Conservation (phyloP, 805 yeast species). For the Pichia kluyveri region DNA sequence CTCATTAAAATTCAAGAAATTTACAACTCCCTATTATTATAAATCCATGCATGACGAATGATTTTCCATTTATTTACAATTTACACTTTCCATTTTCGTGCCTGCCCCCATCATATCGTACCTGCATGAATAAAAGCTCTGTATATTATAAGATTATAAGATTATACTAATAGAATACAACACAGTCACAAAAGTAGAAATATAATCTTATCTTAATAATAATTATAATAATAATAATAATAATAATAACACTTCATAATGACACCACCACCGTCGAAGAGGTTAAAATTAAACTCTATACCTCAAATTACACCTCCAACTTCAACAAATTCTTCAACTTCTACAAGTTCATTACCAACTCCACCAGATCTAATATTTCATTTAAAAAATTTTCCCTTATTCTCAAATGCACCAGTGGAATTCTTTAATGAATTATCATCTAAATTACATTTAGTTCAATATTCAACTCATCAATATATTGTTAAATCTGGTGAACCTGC, state of each 20-base stretch:
- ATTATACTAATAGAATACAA: no score
- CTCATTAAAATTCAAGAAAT: not conserved
- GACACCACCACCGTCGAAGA: not conserved
- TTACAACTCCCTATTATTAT: not conserved
- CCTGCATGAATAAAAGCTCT: no score
- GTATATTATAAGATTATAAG: no score
- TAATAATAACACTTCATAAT: no score
- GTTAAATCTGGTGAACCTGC: slow-evolving; percentile 67
- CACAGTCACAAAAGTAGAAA: no score
- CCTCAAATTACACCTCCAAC: not conserved
- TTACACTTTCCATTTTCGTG: no score
- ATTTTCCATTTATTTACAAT: no score
- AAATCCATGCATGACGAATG: no score
- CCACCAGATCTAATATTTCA: slow-evolving; percentile 50
- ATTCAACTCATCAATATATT: slow-evolving; percentile 60
- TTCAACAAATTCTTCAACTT: not conserved
- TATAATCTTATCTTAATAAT: no score
- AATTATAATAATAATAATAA: no score
- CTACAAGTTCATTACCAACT: not conserved
- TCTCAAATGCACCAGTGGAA: slow-evolving; percentile 56
- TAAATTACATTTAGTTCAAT: slow-evolving; percentile 48
- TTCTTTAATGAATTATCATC: slow-evolving; percentile 54
- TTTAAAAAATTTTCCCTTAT: slow-evolving; percentile 52
- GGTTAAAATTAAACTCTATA: not conserved
- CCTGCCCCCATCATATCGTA: no score